Conservation (phyloP, 768 basidiomycete genomes). For the Lactarius quietus region DNA sequence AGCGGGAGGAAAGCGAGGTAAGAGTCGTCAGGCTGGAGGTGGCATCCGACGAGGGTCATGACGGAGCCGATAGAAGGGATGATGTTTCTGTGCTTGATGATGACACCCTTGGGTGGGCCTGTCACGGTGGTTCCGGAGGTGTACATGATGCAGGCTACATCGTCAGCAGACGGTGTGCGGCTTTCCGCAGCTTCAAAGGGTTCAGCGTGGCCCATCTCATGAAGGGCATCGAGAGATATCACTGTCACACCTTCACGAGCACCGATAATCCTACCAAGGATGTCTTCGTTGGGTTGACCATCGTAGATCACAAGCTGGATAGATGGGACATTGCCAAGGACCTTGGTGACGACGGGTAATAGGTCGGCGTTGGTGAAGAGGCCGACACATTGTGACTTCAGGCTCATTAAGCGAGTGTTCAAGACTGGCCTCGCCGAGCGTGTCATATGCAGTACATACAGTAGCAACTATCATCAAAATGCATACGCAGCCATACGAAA, state of each 20-base stretch:
- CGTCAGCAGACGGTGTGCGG: slow-evolving; percentile 46
- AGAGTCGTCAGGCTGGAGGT: slow-evolving; percentile 53
- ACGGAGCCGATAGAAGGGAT: slow-evolving; percentile 86
- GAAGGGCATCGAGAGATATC: slow-evolving; percentile 65
- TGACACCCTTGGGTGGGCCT: slow-evolving; percentile 91
- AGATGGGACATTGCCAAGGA: slow-evolving; percentile 67
- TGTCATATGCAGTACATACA: slow-evolving; percentile 96
- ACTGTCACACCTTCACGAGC: slow-evolving; percentile 59
- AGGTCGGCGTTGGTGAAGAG: slow-evolving; percentile 93
- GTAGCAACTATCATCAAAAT: slow-evolving; percentile 86
- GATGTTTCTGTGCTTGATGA: slow-evolving; percentile 84
- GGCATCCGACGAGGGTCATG: slow-evolving; percentile 62
- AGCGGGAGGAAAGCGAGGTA: slow-evolving; percentile 92
- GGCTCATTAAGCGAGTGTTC: slow-evolving; percentile 89
- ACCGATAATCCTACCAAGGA: slow-evolving; percentile 57
- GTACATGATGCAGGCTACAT: slow-evolving; percentile 72
- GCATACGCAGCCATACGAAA: slow-evolving; percentile 75
- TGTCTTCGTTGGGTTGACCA: slow-evolving; percentile 50
- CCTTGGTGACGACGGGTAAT: slow-evolving; percentile 69
- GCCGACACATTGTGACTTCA: slow-evolving; percentile 66
- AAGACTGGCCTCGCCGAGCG: slow-evolving; percentile 85
- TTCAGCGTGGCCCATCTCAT: slow-evolving; percentile 57
- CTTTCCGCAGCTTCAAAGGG: slow-evolving; percentile 49
- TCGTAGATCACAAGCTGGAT: slow-evolving; percentile 86
- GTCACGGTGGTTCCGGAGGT: slow-evolving; percentile 91